Conservation (phyloP, 2,329 filamentous ascomycete genomes). For the Fusarium pilosicola region DNA sequence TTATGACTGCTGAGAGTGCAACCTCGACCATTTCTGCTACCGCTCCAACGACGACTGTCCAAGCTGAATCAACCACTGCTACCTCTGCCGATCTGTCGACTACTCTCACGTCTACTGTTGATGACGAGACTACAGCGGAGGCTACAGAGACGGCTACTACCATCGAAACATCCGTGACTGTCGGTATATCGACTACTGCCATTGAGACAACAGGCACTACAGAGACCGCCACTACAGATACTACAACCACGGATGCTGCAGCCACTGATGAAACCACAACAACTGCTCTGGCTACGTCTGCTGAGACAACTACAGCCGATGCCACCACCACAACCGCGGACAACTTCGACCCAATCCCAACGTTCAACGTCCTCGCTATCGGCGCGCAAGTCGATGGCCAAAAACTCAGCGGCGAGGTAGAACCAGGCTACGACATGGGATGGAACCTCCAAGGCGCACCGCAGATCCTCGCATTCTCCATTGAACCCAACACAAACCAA, state of each 20-base stretch:
- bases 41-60: not conserved
- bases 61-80: not conserved
- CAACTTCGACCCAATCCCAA: not conserved
- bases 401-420: not conserved
- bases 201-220: not conserved
- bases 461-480: not conserved
- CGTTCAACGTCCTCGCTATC: not conserved
- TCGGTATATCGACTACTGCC: not conserved
- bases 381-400: not conserved
- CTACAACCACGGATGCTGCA: not conserved
- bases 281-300: accelerated
- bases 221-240: not conserved
- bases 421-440: not conserved
- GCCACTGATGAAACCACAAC: not conserved
- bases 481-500: not conserved
- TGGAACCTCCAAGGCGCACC: not conserved
- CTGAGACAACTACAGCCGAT: not conserved
- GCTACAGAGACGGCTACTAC: not conserved
- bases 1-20: not conserved
- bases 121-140: not conserved
- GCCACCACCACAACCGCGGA: not conserved
- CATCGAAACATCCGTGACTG: not conserved
- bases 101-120: not conserved
- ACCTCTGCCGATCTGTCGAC: not conserved
- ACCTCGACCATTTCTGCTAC: not conserved